phyloP scores from a whole-genome alignment of 768 basidiomycete genomes.

The Peribolospora kevripleyi region DNA sequence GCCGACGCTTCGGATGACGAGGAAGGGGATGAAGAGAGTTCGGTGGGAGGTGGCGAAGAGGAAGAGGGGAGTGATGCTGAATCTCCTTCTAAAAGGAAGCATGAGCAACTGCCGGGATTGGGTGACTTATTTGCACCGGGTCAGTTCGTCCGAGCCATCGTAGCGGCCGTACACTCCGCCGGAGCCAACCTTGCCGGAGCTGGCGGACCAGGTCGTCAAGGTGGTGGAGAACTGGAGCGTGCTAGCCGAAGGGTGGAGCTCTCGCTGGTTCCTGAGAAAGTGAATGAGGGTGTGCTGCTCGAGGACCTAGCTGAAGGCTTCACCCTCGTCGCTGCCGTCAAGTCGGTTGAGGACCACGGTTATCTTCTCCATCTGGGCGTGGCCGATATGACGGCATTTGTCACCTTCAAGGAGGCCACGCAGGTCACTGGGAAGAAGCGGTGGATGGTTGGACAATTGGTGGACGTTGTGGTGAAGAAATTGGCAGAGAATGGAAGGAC shows the following conservation, averaged over 20 bases:
- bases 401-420: conserved; percentile 48
- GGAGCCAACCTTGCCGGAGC: conserved; percentile 36
- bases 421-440: conserved; percentile 19
- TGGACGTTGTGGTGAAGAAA: conserved; percentile 42
- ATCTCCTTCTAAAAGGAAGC: background rate
- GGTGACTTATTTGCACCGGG: conserved; percentile 53
- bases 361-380: conserved; percentile 72
- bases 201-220: conserved; percentile 27
- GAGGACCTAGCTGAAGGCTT: conserved; percentile 38
- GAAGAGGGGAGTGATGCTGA: conserved; percentile 6
- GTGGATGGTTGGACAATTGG: conserved; percentile 39
- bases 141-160: conserved; percentile 58
- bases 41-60: conserved; percentile 14
- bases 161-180: conserved; percentile 40
- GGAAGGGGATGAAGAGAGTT: conserved; percentile 16
- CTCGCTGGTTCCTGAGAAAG: conserved; percentile 53
- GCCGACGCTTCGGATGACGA: conserved; percentile 20
- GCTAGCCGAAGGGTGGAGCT: conserved; percentile 60
- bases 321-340: conserved; percentile 52
- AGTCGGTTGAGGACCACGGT: conserved; percentile 80
- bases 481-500: conserved; percentile 53
- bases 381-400: conserved; percentile 52
- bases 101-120: conserved; percentile 35
- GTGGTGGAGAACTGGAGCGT: conserved; percentile 39
- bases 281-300: conserved; percentile 58